These are phyloP conservation scores for Porodaedalea pini DNA, from an alignment of 1,284 basidiomycete genomes.

Conservation along the genomic window DNA sequence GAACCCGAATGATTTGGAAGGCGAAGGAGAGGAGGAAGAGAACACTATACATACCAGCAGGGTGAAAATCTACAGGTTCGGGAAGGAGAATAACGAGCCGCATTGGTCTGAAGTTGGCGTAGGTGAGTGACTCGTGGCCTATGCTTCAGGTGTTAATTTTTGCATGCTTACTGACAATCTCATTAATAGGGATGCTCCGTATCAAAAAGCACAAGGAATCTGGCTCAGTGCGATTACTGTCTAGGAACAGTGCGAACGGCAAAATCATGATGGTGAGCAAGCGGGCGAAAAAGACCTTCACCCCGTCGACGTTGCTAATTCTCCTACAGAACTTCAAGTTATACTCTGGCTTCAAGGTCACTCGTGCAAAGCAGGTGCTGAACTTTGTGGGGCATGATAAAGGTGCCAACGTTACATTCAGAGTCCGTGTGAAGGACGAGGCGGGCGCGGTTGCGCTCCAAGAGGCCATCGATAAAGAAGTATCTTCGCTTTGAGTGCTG, in stretches of 20 bases:
- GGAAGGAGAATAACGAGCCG: slow-evolving; percentile 41
- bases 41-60: slow-evolving; percentile 61
- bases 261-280: slow-evolving; percentile 64
- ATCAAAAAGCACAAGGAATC: slow-evolving; percentile 69
- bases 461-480: slow-evolving; percentile 61
- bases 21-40: slow-evolving; percentile 82
- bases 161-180: neutral
- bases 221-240: slow-evolving; percentile 50
- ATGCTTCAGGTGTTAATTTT: neutral
- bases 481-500: slow-evolving; percentile 30
- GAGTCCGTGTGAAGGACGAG: slow-evolving; percentile 60
- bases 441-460: slow-evolving; percentile 58
- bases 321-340: slow-evolving; percentile 62
- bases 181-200: slow-evolving; percentile 52
- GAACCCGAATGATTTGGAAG: slow-evolving; percentile 56
- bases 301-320: neutral
- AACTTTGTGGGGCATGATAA: slow-evolving; percentile 68
- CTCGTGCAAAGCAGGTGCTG: slow-evolving; percentile 47
- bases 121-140: slow-evolving; percentile 39
- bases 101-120: slow-evolving; percentile 61
- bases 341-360: slow-evolving; percentile 51
- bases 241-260: slow-evolving; percentile 68
- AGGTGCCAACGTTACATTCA: slow-evolving; percentile 55
- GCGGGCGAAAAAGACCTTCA: neutral
- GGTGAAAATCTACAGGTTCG: slow-evolving; percentile 62